A percentile compares a stretch with the other conserved stretches of the same genome.
Evolutionary conservation across 2,329 filamentous ascomycete species (phyloP).

Genomic region (Paracorniculantispora psalliotae): DNA sequence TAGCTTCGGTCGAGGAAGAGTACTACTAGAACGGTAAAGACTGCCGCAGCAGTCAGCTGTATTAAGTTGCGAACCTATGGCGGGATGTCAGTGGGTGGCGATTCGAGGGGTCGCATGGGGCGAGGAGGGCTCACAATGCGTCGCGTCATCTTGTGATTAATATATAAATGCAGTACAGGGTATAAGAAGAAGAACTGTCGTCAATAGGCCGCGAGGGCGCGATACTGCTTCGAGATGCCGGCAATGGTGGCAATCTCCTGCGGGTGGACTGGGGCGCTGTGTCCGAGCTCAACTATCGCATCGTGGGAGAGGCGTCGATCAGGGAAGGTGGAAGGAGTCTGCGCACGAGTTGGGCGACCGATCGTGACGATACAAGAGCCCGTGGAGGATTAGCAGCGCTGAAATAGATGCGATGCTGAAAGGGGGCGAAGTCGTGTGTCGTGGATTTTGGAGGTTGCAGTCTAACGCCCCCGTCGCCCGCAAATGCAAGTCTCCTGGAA

Average conservation of each 20-base stretch:
- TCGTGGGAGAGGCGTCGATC: background rate
- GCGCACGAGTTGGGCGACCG: background rate
- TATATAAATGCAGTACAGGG: background rate
- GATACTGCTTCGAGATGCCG: constrained; percentile 1
- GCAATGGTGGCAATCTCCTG: background rate
- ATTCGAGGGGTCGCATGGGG: background rate
- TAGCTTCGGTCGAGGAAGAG: constrained; percentile 86
- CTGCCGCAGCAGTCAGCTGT: constrained; percentile 64
- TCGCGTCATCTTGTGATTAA: constrained; percentile 19
- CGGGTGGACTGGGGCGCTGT: background rate
- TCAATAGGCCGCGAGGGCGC: background rate
- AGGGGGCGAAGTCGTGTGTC: constrained; percentile 5
- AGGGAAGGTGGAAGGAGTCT: background rate
- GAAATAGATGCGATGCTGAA: constrained; percentile 2
- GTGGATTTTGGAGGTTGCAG: constrained; percentile 2
- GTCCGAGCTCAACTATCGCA: constrained; percentile 10
- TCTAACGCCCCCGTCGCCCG: background rate
- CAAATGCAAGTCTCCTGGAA: background rate
- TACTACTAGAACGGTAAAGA: constrained; percentile 64
- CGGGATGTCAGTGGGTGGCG: constrained; percentile 12
- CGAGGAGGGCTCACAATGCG: constrained; percentile 12
- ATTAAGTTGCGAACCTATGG: constrained; percentile 60
- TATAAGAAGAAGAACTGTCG: background rate
- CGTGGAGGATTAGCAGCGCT: background rate
- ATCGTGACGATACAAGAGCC: background rate